Evolutionary conservation across 2,329 filamentous ascomycete genomes (phyloP).

Genomic region (Cryphonectria japonica): DNA sequence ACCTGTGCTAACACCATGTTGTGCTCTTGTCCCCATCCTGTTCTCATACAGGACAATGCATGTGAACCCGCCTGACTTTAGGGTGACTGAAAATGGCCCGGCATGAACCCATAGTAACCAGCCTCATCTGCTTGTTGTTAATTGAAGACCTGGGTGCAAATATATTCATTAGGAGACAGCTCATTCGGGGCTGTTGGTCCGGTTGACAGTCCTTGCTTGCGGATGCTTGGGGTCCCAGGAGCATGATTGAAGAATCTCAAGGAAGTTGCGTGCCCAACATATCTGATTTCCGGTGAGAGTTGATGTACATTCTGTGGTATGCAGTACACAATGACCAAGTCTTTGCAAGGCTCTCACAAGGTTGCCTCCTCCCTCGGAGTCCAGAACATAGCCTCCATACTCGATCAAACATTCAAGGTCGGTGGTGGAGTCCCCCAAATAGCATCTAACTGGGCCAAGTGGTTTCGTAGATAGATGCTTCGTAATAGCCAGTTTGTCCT

Average conservation of each 20-base stretch:
- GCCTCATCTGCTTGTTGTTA: background rate
- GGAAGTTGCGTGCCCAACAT: constrained; percentile 50
- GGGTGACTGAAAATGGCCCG: background rate
- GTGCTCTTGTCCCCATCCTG: background rate
- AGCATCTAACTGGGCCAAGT: constrained; percentile 40
- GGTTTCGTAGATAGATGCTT: constrained; percentile 37
- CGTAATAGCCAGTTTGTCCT: constrained; percentile 49
- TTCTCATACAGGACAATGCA: background rate
- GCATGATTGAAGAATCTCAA: constrained; percentile 42
- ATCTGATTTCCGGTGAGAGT: constrained; percentile 33
- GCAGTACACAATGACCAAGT: constrained; percentile 44
- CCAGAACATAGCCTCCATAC: constrained; percentile 52
- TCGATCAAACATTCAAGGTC: constrained; percentile 58
- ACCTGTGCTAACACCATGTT: background rate
- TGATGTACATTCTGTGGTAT: constrained; percentile 44
- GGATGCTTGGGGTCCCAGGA: background rate
- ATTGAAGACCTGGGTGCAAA: background rate
- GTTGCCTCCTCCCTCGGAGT: constrained; percentile 39
- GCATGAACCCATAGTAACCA: background rate
- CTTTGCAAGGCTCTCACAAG: constrained; percentile 44
- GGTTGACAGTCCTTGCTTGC: background rate
- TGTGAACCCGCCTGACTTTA: background rate
- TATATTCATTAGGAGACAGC: background rate
- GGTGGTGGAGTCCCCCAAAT: constrained; percentile 62
- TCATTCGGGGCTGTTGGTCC: background rate